These are phyloP conservation scores for Friedmanniomyces endolithicus DNA, from an alignment of 495 filamentous ascomycete species.

Conservation along the genomic window DNA sequence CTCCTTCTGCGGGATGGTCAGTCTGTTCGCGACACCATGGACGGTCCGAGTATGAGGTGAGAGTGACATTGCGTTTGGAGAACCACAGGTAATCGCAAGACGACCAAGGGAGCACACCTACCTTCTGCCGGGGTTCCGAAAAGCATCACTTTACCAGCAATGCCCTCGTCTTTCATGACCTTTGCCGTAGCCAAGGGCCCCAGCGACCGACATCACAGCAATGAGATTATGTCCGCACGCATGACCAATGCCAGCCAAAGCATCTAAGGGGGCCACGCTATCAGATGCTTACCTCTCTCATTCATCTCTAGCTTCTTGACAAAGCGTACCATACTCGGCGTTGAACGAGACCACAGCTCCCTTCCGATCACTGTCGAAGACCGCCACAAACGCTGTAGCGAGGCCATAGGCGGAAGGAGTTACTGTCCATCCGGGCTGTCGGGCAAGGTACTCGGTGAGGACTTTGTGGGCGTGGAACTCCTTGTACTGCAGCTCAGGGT, in stretches of 20 bases:
- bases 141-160: slow-evolving; percentile 47
- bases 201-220: slow-evolving; percentile 41
- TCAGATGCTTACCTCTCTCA: neutral
- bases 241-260: slow-evolving; percentile 17
- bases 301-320: too few species aligned
- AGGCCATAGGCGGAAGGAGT: slow-evolving; percentile 24
- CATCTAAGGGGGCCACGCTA: neutral
- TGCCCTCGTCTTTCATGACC: slow-evolving; percentile 33
- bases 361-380: slow-evolving; percentile 19
- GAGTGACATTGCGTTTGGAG: neutral
- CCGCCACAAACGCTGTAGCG: slow-evolving; percentile 26
- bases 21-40: neutral
- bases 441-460: slow-evolving; percentile 21
- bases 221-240: slow-evolving; percentile 22
- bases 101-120: neutral
- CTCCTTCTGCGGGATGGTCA: slow-evolving; percentile 33
- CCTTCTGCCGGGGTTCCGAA: slow-evolving; percentile 61
- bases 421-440: slow-evolving; percentile 22
- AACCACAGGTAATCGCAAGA: neutral
- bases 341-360: slow-evolving; percentile 27
- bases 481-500: slow-evolving; percentile 26
- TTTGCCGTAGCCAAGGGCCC: slow-evolving; percentile 45
- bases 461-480: slow-evolving; percentile 23
- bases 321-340: slow-evolving; percentile 24
- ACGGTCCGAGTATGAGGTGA: neutral